These are phyloP conservation scores for Withania somnifera DNA, from an alignment of 305 asterid species.

Conservation along the genomic window DNA sequence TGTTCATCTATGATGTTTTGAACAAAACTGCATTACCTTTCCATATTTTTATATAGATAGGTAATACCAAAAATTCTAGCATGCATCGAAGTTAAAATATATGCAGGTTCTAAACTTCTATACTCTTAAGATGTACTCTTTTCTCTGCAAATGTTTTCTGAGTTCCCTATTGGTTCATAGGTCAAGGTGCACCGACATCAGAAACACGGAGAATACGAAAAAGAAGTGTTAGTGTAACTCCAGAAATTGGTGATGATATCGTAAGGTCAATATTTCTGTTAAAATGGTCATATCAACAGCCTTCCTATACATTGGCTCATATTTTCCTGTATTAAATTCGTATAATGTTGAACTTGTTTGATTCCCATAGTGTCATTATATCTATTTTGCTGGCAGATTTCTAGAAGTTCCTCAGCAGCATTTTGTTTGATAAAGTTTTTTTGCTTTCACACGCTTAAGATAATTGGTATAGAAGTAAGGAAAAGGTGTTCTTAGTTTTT, in stretches of 20 bases:
- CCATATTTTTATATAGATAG: neutral
- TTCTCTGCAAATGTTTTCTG: neutral
- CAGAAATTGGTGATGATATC: conserved; percentile 96
- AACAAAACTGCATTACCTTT: neutral
- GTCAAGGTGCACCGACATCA: conserved; percentile 71
- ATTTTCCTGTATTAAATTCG: neutral
- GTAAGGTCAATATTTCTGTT: conserved; percentile 56
- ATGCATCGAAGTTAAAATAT: neutral
- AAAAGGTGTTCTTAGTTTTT: neutral
- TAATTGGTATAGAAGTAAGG: neutral
- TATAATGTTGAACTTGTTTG: neutral
- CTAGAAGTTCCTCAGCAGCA: neutral
- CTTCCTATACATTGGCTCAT: neutral
- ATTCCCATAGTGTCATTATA: neutral
- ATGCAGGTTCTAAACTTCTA: neutral
- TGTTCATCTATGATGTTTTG: neutral
- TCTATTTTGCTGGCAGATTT: neutral
- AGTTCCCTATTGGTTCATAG: conserved; percentile 31
- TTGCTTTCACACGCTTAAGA: neutral
- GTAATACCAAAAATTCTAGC: neutral
- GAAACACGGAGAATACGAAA: conserved; percentile 76
- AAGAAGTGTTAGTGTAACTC: conserved; percentile 94
- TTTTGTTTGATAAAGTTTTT: neutral
- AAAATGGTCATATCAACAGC: neutral
- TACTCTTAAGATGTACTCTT: neutral